Percentiles rank a stretch among this genome's conserved stretches.
phyloP scores from a whole-genome alignment of 768 basidiomycete species.

The Pleurotus cornucopiae region DNA sequence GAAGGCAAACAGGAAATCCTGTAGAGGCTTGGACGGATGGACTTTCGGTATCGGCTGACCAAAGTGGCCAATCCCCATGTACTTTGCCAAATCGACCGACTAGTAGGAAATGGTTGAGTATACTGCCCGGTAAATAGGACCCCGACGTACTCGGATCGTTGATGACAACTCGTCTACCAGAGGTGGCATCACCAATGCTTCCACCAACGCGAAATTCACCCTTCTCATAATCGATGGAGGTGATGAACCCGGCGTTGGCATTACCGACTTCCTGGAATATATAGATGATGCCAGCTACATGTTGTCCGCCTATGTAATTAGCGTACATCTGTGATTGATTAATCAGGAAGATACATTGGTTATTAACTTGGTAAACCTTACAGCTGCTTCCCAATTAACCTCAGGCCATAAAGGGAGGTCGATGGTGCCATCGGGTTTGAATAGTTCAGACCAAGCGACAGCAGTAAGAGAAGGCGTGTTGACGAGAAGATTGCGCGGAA shows the following conservation, averaged over 20 bases:
- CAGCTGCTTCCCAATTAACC: constrained; percentile 14
- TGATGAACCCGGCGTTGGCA: constrained; percentile 14
- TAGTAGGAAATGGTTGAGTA: neutral
- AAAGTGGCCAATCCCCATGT: constrained; percentile 16
- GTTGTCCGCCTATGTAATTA: constrained; percentile 13
- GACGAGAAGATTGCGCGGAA: constrained; percentile 14
- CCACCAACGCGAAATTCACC: constrained; percentile 13
- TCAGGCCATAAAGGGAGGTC: constrained; percentile 15
- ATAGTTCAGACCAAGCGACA: constrained; percentile 14
- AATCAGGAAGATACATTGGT: neutral
- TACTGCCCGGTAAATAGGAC: neutral
- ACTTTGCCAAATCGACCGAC: constrained; percentile 15
- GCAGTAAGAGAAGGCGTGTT: constrained; percentile 16
- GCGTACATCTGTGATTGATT: constrained; percentile 9
- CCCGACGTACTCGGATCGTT: constrained; percentile 14
- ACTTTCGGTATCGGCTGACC: constrained; percentile 17
- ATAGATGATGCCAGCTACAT: constrained; percentile 12
- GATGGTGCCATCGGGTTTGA: constrained; percentile 10
- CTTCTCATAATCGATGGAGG: constrained; percentile 13
- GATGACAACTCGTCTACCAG: constrained; percentile 12
- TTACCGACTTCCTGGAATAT: constrained; percentile 15
- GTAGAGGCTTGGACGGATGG: constrained; percentile 14
- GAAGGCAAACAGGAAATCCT: constrained; percentile 12
- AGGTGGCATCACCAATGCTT: constrained; percentile 10
- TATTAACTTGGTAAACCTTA: neutral